A percentile compares a stretch with the other conserved stretches of the same genome.
phyloP scores from a whole-genome alignment of 768 basidiomycete genomes.

The Leccinum disarticulatum region DNA sequence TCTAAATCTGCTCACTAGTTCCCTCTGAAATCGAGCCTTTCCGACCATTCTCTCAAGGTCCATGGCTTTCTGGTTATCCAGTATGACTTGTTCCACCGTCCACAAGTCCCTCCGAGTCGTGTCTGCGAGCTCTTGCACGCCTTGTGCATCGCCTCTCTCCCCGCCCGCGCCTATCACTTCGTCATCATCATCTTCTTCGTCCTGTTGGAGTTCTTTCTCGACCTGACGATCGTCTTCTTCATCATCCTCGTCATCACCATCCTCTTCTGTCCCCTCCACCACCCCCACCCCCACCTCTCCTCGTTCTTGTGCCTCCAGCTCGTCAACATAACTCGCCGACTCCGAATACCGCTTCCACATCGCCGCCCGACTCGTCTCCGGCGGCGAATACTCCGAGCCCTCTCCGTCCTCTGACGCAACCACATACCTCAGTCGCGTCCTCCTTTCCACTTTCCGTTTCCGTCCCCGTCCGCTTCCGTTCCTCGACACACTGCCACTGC shows the following conservation, averaged over 20 bases:
- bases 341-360: constrained; percentile 23
- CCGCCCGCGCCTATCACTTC: background rate
- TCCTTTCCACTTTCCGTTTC: background rate
- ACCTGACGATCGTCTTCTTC: background rate
- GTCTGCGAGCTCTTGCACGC: background rate
- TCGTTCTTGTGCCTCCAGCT: background rate
- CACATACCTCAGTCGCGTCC: constrained; percentile 11
- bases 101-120: background rate
- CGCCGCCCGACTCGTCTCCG: constrained; percentile 29
- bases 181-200: background rate
- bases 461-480: background rate
- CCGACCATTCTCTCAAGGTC: constrained; percentile 22
- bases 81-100: background rate
- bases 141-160: background rate
- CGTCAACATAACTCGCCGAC: background rate
- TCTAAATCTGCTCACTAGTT: constrained; percentile 13
- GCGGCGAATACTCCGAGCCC: constrained; percentile 27
- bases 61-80: constrained; percentile 6
- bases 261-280: background rate
- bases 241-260: background rate
- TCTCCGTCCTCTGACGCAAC: constrained; percentile 13
- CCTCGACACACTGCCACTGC: too few species aligned
- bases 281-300: background rate
- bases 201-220: background rate
- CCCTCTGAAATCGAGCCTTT: constrained; percentile 9